phyloP scores from a whole-genome alignment of 768 basidiomycete species.

The Leucocoprinus leucothites region DNA sequence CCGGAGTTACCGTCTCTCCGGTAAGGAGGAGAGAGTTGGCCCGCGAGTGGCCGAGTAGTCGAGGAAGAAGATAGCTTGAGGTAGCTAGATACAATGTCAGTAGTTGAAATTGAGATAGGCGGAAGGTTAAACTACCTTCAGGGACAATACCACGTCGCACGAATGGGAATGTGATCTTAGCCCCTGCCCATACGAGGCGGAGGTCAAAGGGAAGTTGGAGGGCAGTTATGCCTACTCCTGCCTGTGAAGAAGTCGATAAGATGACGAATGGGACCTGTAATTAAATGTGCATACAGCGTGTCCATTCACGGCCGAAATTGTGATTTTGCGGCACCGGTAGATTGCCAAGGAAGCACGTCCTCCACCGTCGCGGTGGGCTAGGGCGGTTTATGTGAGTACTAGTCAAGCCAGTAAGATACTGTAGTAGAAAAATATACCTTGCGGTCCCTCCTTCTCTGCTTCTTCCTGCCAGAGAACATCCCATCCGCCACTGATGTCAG shows the following conservation, averaged over 20 bases:
- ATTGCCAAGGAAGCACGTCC: slow-evolving; percentile 45
- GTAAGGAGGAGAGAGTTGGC: slow-evolving; percentile 50
- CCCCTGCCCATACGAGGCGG: slow-evolving; percentile 49
- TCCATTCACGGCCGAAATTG: slow-evolving; percentile 49
- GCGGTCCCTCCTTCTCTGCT: slow-evolving; percentile 43
- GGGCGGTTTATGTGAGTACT: not conserved
- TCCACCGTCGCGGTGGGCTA: slow-evolving; percentile 49
- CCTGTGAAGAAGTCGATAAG: slow-evolving; percentile 21
- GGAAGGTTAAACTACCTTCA: slow-evolving; percentile 33
- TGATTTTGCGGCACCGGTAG: slow-evolving; percentile 53
- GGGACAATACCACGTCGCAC: slow-evolving; percentile 49
- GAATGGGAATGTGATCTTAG: slow-evolving; percentile 48
- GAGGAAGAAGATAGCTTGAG: slow-evolving; percentile 48
- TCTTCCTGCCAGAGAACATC: slow-evolving; percentile 34
- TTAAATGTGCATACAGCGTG: slow-evolving; percentile 35
- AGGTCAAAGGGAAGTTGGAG: slow-evolving; percentile 51
- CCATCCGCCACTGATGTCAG: slow-evolving; percentile 51
- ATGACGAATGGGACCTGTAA: not conserved
- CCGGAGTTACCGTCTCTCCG: slow-evolving; percentile 40
- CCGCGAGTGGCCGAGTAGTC: slow-evolving; percentile 48
- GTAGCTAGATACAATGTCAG: slow-evolving; percentile 15
- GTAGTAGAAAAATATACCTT: slow-evolving; percentile 28
- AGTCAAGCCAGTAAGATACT: not conserved
- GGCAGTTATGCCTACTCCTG: slow-evolving; percentile 47
- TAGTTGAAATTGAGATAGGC: not conserved